A percentile compares a stretch with the other conserved stretches of the same genome.
Conservation (phyloP, 306 rosid species). For the Acacia melanoxylon region DNA sequence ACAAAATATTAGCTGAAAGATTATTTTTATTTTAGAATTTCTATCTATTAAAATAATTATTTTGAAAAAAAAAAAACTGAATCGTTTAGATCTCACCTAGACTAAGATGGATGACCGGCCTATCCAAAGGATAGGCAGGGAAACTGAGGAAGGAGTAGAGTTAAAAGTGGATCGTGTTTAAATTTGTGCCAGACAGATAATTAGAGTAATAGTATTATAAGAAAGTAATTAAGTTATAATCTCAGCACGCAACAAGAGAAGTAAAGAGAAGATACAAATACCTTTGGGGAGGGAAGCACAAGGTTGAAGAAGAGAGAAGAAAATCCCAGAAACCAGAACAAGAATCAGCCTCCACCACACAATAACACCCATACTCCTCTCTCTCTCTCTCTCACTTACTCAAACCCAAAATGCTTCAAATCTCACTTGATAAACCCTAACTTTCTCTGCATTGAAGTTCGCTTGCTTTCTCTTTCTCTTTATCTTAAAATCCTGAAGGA, state of each 20-base stretch:
- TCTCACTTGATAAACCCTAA: conserved; percentile 11
- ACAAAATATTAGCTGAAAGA: too few species aligned
- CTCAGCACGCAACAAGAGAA: neutral
- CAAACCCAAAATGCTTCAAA: neutral
- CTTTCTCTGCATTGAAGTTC: neutral
- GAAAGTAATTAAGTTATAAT: neutral
- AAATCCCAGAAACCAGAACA: conserved; percentile 36
- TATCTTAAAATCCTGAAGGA: neutral
- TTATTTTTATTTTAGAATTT: too few species aligned
- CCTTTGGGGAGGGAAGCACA: conserved; percentile 46
- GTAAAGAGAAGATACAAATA: neutral
- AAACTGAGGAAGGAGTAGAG: too few species aligned
- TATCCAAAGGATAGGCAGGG: too few species aligned
- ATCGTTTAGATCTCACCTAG: too few species aligned
- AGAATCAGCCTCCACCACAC: conserved; percentile 43
- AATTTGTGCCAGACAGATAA: neutral
- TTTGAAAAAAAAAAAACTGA: too few species aligned
- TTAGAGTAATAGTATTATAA: neutral
- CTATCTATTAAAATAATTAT: too few species aligned
- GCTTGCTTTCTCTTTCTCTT: neutral
- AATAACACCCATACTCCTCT: conserved; percentile 29
- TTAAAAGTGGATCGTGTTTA: neutral
- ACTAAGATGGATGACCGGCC: too few species aligned
- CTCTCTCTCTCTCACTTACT: neutral
- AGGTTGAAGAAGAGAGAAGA: conserved; percentile 42